These are phyloP conservation scores for Pythium diclinum DNA, from an alignment of 352 stramenopile genomes.

Conservation along the genomic window DNA sequence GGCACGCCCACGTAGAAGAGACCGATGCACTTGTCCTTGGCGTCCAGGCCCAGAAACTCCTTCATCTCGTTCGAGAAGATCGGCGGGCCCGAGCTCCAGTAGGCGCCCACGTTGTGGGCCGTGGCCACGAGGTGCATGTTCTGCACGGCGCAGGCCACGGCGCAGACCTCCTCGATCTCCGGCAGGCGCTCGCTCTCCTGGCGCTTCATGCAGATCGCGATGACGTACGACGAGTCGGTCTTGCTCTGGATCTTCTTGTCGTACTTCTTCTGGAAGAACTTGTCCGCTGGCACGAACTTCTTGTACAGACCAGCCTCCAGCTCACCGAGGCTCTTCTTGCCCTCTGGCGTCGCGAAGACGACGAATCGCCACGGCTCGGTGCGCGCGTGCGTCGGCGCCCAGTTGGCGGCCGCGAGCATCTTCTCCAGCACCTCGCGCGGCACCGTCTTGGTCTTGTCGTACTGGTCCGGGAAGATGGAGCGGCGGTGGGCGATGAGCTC, in stretches of 20 bases:
- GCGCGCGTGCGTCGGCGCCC: conserved; percentile 74
- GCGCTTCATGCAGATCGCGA: conserved; percentile 87
- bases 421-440: conserved; percentile 59
- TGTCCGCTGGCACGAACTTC: conserved; percentile 50
- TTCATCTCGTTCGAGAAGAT: conserved; percentile 81
- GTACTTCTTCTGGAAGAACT: conserved; percentile 79
- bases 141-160: conserved; percentile 74
- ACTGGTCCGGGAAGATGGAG: conserved; percentile 72
- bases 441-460: conserved; percentile 52
- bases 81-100: conserved; percentile 79
- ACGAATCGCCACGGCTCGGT: conserved; percentile 86
- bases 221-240: conserved; percentile 63
- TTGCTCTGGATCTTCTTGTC: conserved; percentile 79
- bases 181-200: conserved; percentile 78
- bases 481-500: conserved; percentile 76
- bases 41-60: conserved; percentile 57
- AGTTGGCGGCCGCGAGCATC: conserved; percentile 79
- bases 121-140: conserved; percentile 82
- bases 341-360: conserved; percentile 57
- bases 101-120: conserved; percentile 65
- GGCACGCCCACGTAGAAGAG: conserved; percentile 82
- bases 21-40: conserved; percentile 76
- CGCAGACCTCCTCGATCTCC: conserved; percentile 78
- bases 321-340: conserved; percentile 53
- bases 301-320: conserved; percentile 73